phyloP scores from a whole-genome alignment of 495 filamentous ascomycete species.

The Podospora anserina region DNA sequence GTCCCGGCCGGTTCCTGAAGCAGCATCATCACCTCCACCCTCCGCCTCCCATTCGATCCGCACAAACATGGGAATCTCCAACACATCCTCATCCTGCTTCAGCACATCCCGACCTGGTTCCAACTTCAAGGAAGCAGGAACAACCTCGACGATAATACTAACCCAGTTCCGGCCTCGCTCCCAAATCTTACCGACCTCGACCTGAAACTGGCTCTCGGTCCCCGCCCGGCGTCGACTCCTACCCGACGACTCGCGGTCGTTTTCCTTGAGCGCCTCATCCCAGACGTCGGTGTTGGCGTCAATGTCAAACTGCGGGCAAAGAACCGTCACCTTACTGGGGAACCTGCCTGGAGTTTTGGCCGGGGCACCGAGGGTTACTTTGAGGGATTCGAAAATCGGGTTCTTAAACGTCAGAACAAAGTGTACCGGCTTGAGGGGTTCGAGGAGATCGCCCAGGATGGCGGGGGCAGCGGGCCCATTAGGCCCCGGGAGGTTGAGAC shows the following conservation, averaged over 20 bases:
- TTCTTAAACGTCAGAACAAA: constrained; percentile 87
- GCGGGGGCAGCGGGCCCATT: constrained; percentile 13
- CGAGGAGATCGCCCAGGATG: constrained; percentile 40
- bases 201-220: constrained; percentile 52
- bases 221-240: constrained; percentile 40
- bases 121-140: constrained; percentile 60
- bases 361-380: constrained; percentile 83
- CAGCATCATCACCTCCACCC: constrained; percentile 65
- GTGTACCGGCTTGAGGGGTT: constrained; percentile 68
- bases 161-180: constrained; percentile 94
- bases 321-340: constrained; percentile 76
- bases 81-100: constrained; percentile 77
- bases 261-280: constrained; percentile 77
- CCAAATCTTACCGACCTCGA: constrained; percentile 93
- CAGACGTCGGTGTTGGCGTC: constrained; percentile 94
- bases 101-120: constrained; percentile 24
- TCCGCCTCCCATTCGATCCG: constrained; percentile 89
- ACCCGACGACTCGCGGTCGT: constrained; percentile 25
- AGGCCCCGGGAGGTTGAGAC: constrained; percentile 50
- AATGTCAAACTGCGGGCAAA: constrained; percentile 92
- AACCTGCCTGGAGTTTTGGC: constrained; percentile 73
- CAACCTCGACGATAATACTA: constrained; percentile 83
- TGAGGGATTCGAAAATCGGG: constrained; percentile 86
- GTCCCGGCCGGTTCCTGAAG: constrained; percentile 30
- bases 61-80: constrained; percentile 94